phyloP scores from a whole-genome alignment of 108 stramenopile genomes.

The Cafeteria roenbergensis region DNA sequence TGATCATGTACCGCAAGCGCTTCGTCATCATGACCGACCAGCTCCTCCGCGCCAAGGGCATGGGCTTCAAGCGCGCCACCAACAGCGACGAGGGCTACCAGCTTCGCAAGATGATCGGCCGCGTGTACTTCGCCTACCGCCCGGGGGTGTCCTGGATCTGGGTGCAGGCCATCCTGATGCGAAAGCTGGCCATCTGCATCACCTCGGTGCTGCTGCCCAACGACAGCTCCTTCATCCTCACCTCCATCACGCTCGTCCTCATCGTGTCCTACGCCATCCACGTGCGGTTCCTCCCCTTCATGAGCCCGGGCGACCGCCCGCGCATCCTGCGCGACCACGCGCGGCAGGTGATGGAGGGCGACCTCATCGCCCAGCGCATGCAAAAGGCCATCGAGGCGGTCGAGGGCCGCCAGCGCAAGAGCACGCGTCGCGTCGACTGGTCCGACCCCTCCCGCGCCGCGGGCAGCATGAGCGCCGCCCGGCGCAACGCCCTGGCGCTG shows the following conservation, averaged over 20 bases:
- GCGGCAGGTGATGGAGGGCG: background rate
- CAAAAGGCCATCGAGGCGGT: background rate
- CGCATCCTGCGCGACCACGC: background rate
- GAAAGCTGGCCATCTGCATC: background rate
- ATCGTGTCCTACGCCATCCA: background rate
- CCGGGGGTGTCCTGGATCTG: background rate
- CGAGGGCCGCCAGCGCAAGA: background rate
- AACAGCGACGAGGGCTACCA: background rate
- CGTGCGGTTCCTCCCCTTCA: background rate
- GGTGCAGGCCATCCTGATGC: background rate
- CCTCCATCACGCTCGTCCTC: background rate
- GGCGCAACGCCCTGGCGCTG: background rate
- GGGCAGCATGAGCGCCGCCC: background rate
- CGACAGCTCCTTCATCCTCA: background rate
- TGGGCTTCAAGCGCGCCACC: background rate
- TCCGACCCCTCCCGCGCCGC: background rate
- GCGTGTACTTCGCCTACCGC: background rate
- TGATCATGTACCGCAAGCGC: conserved; percentile 3
- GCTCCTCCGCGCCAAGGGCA: background rate
- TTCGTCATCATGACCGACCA: conserved; percentile 13
- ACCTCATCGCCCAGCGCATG: no score
- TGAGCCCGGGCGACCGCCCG: background rate
- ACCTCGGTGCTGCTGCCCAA: background rate
- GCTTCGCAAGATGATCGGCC: background rate
- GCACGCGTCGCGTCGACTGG: background rate